Conservation (phyloP, 2,329 filamentous ascomycete species). For the Huntiella savannae region DNA sequence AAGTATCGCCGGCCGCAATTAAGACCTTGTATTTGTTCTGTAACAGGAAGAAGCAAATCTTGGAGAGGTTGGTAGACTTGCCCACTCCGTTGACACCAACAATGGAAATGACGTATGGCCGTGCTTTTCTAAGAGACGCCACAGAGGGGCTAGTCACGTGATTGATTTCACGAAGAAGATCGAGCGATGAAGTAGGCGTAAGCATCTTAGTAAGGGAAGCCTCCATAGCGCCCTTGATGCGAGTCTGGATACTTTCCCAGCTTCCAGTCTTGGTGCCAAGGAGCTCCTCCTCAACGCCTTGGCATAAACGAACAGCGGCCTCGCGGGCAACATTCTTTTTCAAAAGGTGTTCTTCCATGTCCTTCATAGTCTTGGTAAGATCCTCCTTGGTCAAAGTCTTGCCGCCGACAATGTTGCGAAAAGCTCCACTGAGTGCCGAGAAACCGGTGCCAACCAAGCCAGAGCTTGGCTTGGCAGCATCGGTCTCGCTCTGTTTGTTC, state of each 20-base stretch:
- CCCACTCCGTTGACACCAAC: constrained; percentile 97
- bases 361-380: constrained; percentile 78
- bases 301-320: constrained; percentile 75
- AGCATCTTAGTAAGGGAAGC: constrained; percentile 86
- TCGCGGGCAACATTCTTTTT: constrained; percentile 94
- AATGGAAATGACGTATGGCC: constrained; percentile 94
- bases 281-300: constrained; percentile 78
- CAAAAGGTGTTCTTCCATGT: constrained; percentile 87
- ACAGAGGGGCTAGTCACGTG: constrained; percentile 48
- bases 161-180: constrained; percentile 85
- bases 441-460: constrained; percentile 64
- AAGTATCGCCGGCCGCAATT: constrained; percentile 88
- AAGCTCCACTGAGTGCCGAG: constrained; percentile 68
- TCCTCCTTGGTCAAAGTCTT: constrained; percentile 81
- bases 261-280: constrained; percentile 77
- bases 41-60: constrained; percentile 93
- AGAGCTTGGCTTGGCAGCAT: constrained; percentile 29
- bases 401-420: constrained; percentile 86
- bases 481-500: constrained; percentile 19
- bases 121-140: constrained; percentile 41
- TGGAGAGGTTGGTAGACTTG: constrained; percentile 93
- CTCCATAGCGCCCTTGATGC: constrained; percentile 74
- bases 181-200: constrained; percentile 83
- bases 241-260: constrained; percentile 50
- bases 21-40: constrained; percentile 95